phyloP scores from a whole-genome alignment of 768 basidiomycete species.

The Daedaleopsis nitida region DNA sequence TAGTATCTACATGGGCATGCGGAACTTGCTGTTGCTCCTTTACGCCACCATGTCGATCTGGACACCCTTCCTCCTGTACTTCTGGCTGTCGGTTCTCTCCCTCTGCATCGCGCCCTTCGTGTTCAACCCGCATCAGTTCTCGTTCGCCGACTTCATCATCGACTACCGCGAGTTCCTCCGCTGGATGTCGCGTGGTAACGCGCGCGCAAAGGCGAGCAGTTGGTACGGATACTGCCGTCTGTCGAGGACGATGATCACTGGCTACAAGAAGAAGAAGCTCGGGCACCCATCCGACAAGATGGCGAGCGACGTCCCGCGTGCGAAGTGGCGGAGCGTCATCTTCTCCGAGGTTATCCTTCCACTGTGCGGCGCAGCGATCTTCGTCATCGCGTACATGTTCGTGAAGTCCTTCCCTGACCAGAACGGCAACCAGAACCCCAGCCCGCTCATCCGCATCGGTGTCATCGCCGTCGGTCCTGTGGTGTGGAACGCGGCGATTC shows the following conservation, averaged over 20 bases:
- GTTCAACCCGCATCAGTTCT: slow-evolving; percentile 99
- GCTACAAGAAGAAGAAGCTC: slow-evolving; percentile 98
- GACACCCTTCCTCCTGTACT: slow-evolving; percentile 96
- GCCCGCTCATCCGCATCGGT: slow-evolving; percentile 85
- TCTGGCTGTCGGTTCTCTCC: slow-evolving; percentile 96
- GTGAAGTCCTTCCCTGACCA: slow-evolving; percentile 85
- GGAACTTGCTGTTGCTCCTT: slow-evolving; percentile 86
- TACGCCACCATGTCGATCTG: slow-evolving; percentile 92
- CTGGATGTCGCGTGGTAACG: slow-evolving; percentile 99
- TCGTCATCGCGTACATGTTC: slow-evolving; percentile 88
- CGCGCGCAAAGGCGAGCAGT: slow-evolving; percentile 92
- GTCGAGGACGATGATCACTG: slow-evolving; percentile 95
- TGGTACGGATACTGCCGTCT: slow-evolving; percentile 99
- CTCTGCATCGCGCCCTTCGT: slow-evolving; percentile 96
- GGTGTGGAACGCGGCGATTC: slow-evolving; percentile 90
- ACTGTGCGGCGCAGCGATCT: slow-evolving; percentile 71
- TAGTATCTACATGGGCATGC: slow-evolving; percentile 99
- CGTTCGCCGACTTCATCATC: slow-evolving; percentile 94
- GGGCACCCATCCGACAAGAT: slow-evolving; percentile 98
- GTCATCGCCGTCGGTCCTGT: slow-evolving; percentile 91
- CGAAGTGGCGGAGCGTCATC: slow-evolving; percentile 81
- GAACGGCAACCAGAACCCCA: slow-evolving; percentile 67
- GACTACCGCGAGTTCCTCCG: slow-evolving; percentile 98
- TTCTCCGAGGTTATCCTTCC: slow-evolving; percentile 85
- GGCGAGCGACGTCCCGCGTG: slow-evolving; percentile 92